Percentiles rank a stretch among this genome's conserved stretches.
These are phyloP conservation scores for Saxophila tyrrhenica DNA, from an alignment of 495 filamentous ascomycete genomes.

Conservation along the genomic window DNA sequence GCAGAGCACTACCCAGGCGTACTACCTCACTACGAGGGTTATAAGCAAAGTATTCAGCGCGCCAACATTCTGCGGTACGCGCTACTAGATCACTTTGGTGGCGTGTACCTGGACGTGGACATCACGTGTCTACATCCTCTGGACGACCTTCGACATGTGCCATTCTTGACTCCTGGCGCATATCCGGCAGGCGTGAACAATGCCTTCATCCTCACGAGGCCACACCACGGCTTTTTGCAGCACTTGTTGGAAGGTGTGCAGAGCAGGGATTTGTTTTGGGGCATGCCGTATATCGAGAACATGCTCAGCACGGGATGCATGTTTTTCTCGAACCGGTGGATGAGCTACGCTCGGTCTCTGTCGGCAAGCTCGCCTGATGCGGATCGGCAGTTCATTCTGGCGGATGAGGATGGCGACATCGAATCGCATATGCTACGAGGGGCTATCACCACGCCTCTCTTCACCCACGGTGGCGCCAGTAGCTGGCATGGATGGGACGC, in stretches of 20 bases:
- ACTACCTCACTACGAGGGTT: slow-evolving; percentile 4
- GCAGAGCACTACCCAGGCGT: slow-evolving; percentile 2
- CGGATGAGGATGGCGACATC: slow-evolving; percentile 1
- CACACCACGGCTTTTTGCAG: slow-evolving; percentile 3
- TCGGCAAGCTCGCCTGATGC: not conserved
- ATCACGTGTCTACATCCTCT: slow-evolving; percentile 10
- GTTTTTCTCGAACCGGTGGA: slow-evolving; percentile 14
- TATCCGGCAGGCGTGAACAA: slow-evolving; percentile 15
- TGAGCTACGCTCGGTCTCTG: slow-evolving; percentile 3
- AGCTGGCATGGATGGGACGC: slow-evolving; percentile 18
- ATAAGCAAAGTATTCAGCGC: slow-evolving; percentile 11
- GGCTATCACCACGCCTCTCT: slow-evolving; percentile 8
- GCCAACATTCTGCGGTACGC: slow-evolving; percentile 14
- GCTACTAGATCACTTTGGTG: slow-evolving; percentile 13
- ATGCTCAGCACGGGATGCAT: slow-evolving; percentile 17
- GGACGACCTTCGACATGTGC: slow-evolving; percentile 4
- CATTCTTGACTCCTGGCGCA: slow-evolving; percentile 9
- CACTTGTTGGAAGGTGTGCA: not conserved
- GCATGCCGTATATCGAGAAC: slow-evolving; percentile 14
- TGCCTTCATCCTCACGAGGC: slow-evolving; percentile 11
- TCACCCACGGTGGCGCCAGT: slow-evolving; percentile 13
- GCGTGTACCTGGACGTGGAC: slow-evolving; percentile 14
- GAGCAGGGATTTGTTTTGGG: slow-evolving; percentile 4
- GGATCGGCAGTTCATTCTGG: slow-evolving; percentile 5
- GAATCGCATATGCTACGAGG: slow-evolving; percentile 16